These are phyloP conservation scores for Dothideomycetidae sp. DNA, from an alignment of 2,329 filamentous ascomycete species.

Conservation along the genomic window DNA sequence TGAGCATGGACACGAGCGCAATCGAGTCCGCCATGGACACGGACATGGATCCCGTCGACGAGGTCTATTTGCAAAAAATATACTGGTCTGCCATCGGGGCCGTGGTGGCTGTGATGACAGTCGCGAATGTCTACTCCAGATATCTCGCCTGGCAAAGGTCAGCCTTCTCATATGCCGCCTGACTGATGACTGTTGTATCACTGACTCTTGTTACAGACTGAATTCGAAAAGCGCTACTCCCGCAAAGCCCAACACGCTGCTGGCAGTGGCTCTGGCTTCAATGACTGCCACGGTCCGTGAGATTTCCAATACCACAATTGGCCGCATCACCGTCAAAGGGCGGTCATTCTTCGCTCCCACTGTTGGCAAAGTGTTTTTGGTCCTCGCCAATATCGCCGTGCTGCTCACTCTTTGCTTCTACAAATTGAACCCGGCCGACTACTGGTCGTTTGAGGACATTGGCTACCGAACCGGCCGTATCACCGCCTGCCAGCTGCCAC, in stretches of 20 bases:
- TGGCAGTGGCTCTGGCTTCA: constrained; percentile 37
- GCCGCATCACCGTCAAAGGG: constrained; percentile 10
- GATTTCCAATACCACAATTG: constrained; percentile 31
- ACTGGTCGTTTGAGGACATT: constrained; percentile 40
- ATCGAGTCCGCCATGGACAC: constrained; percentile 28
- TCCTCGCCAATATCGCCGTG: constrained; percentile 34
- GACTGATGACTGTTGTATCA: constrained; percentile 2
- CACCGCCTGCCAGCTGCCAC: constrained; percentile 38
- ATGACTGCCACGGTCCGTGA: constrained; percentile 41
- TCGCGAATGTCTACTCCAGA: constrained; percentile 34
- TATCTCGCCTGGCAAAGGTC: constrained; percentile 37
- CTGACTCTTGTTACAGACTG: constrained; percentile 25
- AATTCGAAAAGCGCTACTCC: constrained; percentile 30
- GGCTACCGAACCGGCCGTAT: constrained; percentile 43
- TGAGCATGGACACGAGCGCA: constrained; percentile 17
- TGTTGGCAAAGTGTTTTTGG: constrained; percentile 25
- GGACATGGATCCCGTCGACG: constrained; percentile 29
- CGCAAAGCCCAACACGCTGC: constrained; percentile 38
- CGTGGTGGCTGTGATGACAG: constrained; percentile 29
- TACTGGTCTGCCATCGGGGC: constrained; percentile 40
- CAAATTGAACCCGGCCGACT: constrained; percentile 35
- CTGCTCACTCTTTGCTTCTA: constrained; percentile 44
- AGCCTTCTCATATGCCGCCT: constrained; percentile 11
- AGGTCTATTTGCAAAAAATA: constrained; percentile 35
- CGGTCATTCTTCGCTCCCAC: constrained; percentile 19